Evolutionary conservation across 177 flowering plant species (phyloP), one percentile per base, ranked within the genome.

Genomic region (Tripterygium wilfordii): DNA sequence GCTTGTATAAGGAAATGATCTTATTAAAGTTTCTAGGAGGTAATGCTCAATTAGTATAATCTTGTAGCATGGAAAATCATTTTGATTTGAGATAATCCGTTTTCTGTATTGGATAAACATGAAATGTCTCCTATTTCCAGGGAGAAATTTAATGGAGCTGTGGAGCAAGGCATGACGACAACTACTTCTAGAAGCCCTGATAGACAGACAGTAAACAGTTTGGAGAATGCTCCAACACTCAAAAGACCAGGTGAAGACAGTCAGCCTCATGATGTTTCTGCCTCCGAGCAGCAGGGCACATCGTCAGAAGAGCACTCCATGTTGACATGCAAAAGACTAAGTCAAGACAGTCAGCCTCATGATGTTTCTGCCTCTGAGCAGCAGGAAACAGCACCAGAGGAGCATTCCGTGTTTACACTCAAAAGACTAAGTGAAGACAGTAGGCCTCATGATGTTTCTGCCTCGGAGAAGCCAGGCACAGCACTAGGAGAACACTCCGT

Each of bases 101-200:
- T 12, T 32, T 32, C 14, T 12, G 14, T 4, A 5, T 12, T 40
- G 37, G 28, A 20, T 16, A 21, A 25, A 13, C 28, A 7, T 1
- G 20, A 25, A 26, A 50, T 71, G 36, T n/a, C n/a, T n/a, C n/a
- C n/a, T n/a, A n/a, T n/a, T n/a, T n/a, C n/a, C 66, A 82, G 90
- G 74, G 74, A 70, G 39, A 71, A 61, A 65, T 74, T 77, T 48
- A 71, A 31, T 35, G 22, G 51, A 7, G 58, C 51, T 29, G 33
- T n/a, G 42, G 64, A 53, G 20, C 27, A 43, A 17, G 44, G 28
- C 1, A 2, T 12, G 22, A 22, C 49, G 24, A 26, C 26, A 2
- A 31, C 33, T 17, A 26, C 38, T 16, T 25, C 54, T 29, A 56
- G 36, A 51, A 51, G 56, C 49, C 15, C 41, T n/a, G n/a, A n/a